Evolutionary conservation across 495 filamentous ascomycete species (phyloP).

Genomic region (Penicillium robsamsonii): DNA sequence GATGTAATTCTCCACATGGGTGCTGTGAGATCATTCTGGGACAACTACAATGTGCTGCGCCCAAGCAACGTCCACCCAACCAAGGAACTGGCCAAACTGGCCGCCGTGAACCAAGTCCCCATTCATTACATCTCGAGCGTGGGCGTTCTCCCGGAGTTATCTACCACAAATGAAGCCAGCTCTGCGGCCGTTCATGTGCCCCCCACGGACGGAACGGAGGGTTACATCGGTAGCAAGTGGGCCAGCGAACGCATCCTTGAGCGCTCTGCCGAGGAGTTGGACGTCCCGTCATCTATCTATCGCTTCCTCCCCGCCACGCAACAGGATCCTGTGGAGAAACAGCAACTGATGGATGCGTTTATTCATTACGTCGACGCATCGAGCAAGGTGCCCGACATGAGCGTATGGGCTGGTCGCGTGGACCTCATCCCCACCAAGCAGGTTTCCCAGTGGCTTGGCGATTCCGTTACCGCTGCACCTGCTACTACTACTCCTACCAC

Average conservation of each 20-base stretch:
- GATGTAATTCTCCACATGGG: slow-evolving; percentile 48
- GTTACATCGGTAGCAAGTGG: slow-evolving; percentile 48
- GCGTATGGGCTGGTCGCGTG: neutral
- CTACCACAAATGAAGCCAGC: neutral
- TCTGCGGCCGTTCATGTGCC: slow-evolving; percentile 16
- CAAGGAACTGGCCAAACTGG: slow-evolving; percentile 32
- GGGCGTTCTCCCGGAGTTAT: slow-evolving; percentile 17
- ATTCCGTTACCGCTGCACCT: neutral
- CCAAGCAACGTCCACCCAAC: slow-evolving; percentile 37
- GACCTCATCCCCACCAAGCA: slow-evolving; percentile 1
- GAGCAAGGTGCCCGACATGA: neutral
- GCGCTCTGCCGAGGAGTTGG: slow-evolving; percentile 16
- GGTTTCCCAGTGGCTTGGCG: neutral
- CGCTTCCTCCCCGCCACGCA: slow-evolving; percentile 6
- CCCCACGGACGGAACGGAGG: slow-evolving; percentile 29
- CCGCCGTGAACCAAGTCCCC: slow-evolving; percentile 29
- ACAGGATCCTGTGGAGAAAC: neutral
- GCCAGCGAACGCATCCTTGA: slow-evolving; percentile 47
- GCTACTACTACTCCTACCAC: neutral
- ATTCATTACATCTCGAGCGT: slow-evolving; percentile 44
- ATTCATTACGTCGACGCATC: neutral
- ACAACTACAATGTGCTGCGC: slow-evolving; percentile 38
- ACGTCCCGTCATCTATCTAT: slow-evolving; percentile 26
- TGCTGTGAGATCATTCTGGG: slow-evolving; percentile 38
- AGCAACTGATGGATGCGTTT: slow-evolving; percentile 1